Base-by-base conservation (phyloP, 1,139 yeast species). In the Pichia sp. region DNA sequence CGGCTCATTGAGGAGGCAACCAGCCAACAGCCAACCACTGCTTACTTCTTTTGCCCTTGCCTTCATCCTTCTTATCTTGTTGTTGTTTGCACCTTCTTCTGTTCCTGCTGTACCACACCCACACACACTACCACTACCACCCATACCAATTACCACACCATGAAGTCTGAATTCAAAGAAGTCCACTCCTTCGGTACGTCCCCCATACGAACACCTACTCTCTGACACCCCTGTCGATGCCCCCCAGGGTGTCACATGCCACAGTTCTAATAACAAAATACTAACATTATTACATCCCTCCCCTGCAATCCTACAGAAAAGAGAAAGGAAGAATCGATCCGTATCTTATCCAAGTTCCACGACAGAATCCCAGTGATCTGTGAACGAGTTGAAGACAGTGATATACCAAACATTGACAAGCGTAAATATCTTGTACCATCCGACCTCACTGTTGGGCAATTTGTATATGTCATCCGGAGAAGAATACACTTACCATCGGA, bases 311-410 rank as follows among this genome's bases (percentile, higher is more conserved):
- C 9, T 38, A 41, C 65, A 79, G 97, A 90, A 67, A 89, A 91
- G 72, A 87, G 99, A 76, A 86, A 88, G 75, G 94, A 96, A 11
- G 99, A 93, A 70, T 91, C 98, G 36, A 82, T 86, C 56, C 82
- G 98, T 63, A 93, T 93, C 66, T 81, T 90, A 55, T 85, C 86
- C 62, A 86, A 94, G 67, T 93, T 91, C 70, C 77, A 80, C 53
- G 96, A 93, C 67, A 79, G 99, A 61, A 89, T 93, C 53, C 99
- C 99, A 11, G 97, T 87, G 30, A 93, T 93, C 62, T 94, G 99
- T 69, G 99, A 93, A 71, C 87, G 91, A 72, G 98, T 93, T 38
- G 98, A 91, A 70, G 93, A 93, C 70, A 85, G 96, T 43, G 98
- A 93, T 67, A 88, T 93, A 56, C 96, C 95, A 46, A 94, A 91